Conservation (phyloP, 2,329 filamentous ascomycete species). For the Colletotrichum karsti region DNA sequence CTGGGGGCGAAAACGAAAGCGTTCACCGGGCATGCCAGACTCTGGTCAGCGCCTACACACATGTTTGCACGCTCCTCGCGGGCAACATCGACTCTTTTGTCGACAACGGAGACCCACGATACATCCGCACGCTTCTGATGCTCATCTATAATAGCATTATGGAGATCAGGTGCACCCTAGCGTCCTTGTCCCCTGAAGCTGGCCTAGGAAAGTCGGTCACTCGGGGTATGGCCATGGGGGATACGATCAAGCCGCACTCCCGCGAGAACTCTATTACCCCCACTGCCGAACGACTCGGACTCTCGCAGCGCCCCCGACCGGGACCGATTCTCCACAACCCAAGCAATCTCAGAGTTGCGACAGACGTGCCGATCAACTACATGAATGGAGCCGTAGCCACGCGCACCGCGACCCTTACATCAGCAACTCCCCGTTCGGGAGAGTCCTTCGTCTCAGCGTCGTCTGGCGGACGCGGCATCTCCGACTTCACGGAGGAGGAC, state of each 20-base stretch:
- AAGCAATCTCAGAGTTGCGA: conserved; percentile 64
- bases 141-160: conserved; percentile 74
- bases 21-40: conserved; percentile 71
- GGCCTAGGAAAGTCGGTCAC: conserved; percentile 31
- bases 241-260: conserved; percentile 59
- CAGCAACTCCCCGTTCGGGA: conserved; percentile 80
- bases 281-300: conserved; percentile 55
- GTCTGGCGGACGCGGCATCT: conserved; percentile 57
- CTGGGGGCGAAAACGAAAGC: conserved; percentile 67
- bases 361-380: conserved; percentile 59
- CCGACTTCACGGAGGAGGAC: conserved; percentile 80
- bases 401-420: conserved; percentile 62
- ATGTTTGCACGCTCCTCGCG: conserved; percentile 68
- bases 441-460: conserved; percentile 76
- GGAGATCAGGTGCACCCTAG: conserved; percentile 67
- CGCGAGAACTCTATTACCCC: conserved; percentile 63
- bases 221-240: conserved; percentile 39
- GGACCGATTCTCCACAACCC: conserved; percentile 55
- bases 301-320: conserved; percentile 46
- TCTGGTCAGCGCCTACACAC: conserved; percentile 70
- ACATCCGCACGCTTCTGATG: conserved; percentile 71
- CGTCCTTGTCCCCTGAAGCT: conserved; percentile 38
- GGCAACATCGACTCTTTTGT: conserved; percentile 71
- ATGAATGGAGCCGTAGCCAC: conserved; percentile 47
- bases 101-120: conserved; percentile 71